A percentile compares a stretch with the other conserved stretches of the same genome.
These are phyloP conservation scores for Suhomyces sp. DNA, from an alignment of 805 yeast genomes.

Conservation along the genomic window DNA sequence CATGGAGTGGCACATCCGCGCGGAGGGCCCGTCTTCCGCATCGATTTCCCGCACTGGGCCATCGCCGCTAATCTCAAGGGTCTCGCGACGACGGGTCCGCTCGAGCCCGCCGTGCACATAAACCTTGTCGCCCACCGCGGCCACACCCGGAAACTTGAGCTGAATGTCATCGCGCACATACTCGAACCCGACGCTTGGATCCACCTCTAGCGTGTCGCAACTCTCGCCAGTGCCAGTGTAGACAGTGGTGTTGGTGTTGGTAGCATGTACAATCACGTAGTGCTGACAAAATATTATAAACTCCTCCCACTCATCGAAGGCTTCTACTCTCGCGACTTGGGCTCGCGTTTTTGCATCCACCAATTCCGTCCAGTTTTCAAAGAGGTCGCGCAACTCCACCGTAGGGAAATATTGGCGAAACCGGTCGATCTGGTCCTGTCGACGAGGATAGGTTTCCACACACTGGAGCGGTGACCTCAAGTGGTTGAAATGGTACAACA, in stretches of 20 bases:
- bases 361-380: conserved; percentile 53
- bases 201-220: neutral
- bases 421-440: conserved; percentile 47
- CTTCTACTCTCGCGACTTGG: conserved; percentile 51
- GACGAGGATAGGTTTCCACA: conserved; percentile 53
- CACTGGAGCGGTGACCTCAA: conserved; percentile 68
- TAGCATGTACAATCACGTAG: conserved; percentile 65
- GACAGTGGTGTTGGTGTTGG: conserved; percentile 30
- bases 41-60: neutral
- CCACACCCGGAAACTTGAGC: conserved; percentile 45
- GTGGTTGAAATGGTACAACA: conserved; percentile 68
- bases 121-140: conserved; percentile 15
- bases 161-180: conserved; percentile 11
- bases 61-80: neutral
- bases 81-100: conserved; percentile 24
- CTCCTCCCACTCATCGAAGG: conserved; percentile 84
- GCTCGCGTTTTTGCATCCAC: conserved; percentile 37
- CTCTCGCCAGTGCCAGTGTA: neutral
- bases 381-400: conserved; percentile 53
- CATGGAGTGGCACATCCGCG: conserved; percentile 61
- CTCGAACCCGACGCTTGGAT: neutral
- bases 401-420: conserved; percentile 47
- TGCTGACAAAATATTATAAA: conserved; percentile 73
- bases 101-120: conserved; percentile 41
- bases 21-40: conserved; percentile 19